phyloP scores from a whole-genome alignment of 805 yeast species.

The Lipomyces orientalis region DNA sequence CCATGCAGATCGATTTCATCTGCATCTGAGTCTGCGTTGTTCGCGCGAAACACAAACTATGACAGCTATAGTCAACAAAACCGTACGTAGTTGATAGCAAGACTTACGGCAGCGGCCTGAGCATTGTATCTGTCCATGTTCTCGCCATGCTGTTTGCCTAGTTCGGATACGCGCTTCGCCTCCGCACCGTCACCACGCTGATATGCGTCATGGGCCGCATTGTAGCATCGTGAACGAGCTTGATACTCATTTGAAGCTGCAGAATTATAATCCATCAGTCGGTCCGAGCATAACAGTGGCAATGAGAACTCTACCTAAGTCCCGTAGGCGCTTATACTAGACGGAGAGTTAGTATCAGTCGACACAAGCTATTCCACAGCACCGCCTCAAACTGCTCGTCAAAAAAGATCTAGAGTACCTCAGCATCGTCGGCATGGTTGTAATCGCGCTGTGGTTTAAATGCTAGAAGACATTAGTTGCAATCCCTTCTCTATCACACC shows the following conservation, averaged over 20 bases:
- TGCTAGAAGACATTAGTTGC: slow-evolving; percentile 14
- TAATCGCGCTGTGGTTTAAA: slow-evolving; percentile 43
- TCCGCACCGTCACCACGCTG: slow-evolving; percentile 70
- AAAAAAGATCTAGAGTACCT: slow-evolving; percentile 14
- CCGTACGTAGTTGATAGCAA: neutral
- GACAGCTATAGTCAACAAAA: neutral
- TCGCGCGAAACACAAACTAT: slow-evolving; percentile 79
- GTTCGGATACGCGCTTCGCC: slow-evolving; percentile 75
- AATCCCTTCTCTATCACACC: neutral
- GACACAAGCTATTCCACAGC: neutral
- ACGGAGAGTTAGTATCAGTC: neutral
- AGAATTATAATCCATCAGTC: neutral
- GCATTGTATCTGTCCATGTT: slow-evolving; percentile 73
- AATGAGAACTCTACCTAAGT: slow-evolving; percentile 42
- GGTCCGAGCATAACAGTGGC: neutral
- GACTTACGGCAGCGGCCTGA: slow-evolving; percentile 66
- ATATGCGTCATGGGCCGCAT: slow-evolving; percentile 78
- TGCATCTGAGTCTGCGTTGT: slow-evolving; percentile 81
- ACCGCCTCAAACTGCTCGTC: neutral
- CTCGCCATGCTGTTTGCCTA: slow-evolving; percentile 63
- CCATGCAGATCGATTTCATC: slow-evolving; percentile 96
- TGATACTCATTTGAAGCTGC: slow-evolving; percentile 70
- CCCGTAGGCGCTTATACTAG: slow-evolving; percentile 65
- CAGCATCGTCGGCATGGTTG: slow-evolving; percentile 48
- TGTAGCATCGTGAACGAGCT: slow-evolving; percentile 60